Conservation (phyloP, 352 stramenopile genomes). For the Pythium dissotocum region DNA sequence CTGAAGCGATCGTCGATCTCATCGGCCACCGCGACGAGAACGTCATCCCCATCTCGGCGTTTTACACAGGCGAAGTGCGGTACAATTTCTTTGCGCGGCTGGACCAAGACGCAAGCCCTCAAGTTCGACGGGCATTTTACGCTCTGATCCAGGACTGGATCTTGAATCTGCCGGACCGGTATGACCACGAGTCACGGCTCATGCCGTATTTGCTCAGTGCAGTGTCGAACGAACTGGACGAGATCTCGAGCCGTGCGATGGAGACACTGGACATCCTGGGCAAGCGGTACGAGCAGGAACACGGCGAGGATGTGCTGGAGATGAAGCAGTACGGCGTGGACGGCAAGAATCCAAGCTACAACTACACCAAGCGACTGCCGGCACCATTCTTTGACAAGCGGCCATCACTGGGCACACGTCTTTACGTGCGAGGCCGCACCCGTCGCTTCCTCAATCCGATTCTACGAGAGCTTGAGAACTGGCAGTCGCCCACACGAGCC, state of each 20-base stretch:
- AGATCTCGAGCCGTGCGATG: conserved; percentile 59
- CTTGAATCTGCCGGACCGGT: conserved; percentile 89
- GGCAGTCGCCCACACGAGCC: conserved; percentile 79
- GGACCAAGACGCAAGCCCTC: conserved; percentile 79
- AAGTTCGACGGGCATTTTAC: conserved; percentile 85
- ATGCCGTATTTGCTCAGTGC: conserved; percentile 94
- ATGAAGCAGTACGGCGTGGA: conserved; percentile 94
- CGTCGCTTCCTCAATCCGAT: conserved; percentile 89
- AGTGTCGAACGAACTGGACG: conserved; percentile 66
- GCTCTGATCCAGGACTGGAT: conserved; percentile 91
- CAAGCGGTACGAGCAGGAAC: conserved; percentile 61
- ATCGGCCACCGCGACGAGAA: conserved; percentile 95
- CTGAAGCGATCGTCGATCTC: conserved; percentile 93
- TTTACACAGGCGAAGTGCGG: conserved; percentile 90
- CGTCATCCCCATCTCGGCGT: conserved; percentile 92
- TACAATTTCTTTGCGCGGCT: conserved; percentile 94
- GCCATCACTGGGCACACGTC: conserved; percentile 86
- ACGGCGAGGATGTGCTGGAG: conserved; percentile 89
- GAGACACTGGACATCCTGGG: conserved; percentile 71
- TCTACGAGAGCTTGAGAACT: conserved; percentile 91
- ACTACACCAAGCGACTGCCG: conserved; percentile 84
- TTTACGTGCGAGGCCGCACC: conserved; percentile 91
- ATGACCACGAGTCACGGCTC: conserved; percentile 93
- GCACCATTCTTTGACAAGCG: conserved; percentile 68
- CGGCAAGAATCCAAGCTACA: conserved; percentile 82